Base-by-base conservation (phyloP, 345 rosid genomes). In the Eucalyptus polyanthemos region DNA sequence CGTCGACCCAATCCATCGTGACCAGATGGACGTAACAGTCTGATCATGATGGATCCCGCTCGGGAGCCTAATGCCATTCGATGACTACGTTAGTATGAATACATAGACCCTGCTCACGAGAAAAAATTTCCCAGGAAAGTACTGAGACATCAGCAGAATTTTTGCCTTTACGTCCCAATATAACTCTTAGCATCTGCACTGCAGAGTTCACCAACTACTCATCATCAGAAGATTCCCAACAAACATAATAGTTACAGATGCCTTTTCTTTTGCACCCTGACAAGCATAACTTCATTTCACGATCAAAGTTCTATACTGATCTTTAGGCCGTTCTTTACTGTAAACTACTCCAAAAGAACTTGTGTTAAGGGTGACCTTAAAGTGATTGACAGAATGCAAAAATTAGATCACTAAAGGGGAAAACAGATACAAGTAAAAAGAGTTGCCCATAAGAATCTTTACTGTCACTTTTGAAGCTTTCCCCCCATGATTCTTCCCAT, bases 381-480 rank as follows among this genome's bases (percentile, higher is more conserved):
- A 88, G 90, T 91, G 91, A 93, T 93, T 92, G 91, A 92, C 93
- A 93, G 86, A 62, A 88, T 19, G 87, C n/a, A 88, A 87, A 89
- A 90, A 34, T 37, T 27, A 87, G 88, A 81, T 76, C 85, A 58
- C 37, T 85, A 25, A 31, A 86, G 47, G 37, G 50, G 37, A 87
- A 24, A 87, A 87, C 45, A 65, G 49, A 62, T 50, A 45, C 85
- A 31, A 76, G 47, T 37, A 21, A 76, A 76, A 76, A 76, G 85
- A 40, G 85, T 21, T 21, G 47, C 85, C 85, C 85, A 22, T 40
- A 19, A 86, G 45, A 86, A 45, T 49, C 88, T 31, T 47, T 86
- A 34, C 40, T 31, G 40, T 72, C 89, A 44, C 85, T 87, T 65
- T 65, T 40, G 45, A 69, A 49, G 89, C 42, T 72, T 88, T 29